Evolutionary conservation across 768 basidiomycete genomes (phyloP), one percentile per base, ranked within the genome.

Genomic region (Leucogyrophana mollusca): DNA sequence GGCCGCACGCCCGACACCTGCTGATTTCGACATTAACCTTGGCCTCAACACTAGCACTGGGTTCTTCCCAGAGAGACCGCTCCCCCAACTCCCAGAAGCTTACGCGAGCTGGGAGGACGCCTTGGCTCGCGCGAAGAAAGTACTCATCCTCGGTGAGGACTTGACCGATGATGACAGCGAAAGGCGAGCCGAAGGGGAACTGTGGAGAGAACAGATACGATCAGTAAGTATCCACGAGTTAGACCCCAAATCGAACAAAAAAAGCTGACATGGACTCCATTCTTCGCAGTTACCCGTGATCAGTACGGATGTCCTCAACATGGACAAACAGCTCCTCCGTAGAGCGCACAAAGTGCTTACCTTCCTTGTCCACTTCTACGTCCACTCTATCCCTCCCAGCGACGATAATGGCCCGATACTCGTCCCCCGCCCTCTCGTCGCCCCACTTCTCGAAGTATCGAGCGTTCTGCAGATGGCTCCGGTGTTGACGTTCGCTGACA

Each of bases 401-500:
- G 57, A 68, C 25, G 49, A 60, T 38, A 61, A 66, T 40, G 60
- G 53, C 30, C 63, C 80, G 1, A 66, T 82, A 33, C 57, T 76
- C 41, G 79, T 99, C 25, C 95, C 95, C 2, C 74, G 79, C 49
- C 76, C 85, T 9, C 72, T 99, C 33, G 78, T 90, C 1, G 65
- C 89, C 18, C 94, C 95, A 0, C 74, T 96, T 22, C 77, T 90
- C 22, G 59, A 76, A 14, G 82, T 95, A 38, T 95, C 92, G 11
- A 75, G 76, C 9, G 66, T 77, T 42, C 77, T 99, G 34, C 83
- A 82, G 42, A 84, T 94, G n/a, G 93, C 94, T 5, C 95, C 95
- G 4, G 81, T 99, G 51, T 73, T 97, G 53, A 99, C 94, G 0
- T 99, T 93, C 61, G 90, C 94, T 21, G 95, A 96, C 62, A 93